Base-by-base conservation (phyloP, 2,329 filamentous ascomycete species). In the Lasiodiplodia sp. region DNA sequence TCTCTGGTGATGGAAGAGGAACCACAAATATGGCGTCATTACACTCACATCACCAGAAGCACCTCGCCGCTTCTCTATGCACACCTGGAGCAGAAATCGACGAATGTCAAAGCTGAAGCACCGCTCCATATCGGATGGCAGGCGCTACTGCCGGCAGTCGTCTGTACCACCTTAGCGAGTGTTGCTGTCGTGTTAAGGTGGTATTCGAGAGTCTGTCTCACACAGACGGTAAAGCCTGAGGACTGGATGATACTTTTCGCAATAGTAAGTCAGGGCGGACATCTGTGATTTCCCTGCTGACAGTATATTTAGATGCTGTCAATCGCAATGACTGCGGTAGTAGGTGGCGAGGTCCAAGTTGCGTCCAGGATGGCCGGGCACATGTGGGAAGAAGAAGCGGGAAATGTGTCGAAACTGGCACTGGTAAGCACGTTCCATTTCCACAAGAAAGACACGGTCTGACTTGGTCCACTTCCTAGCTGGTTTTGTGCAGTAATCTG, bases 401-500 rank as follows among this genome's bases (percentile, higher is more conserved):
- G 55, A 14, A 47, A 67, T 8, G 57, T 65, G 56, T 28, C 40
- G 10, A 47, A 37, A 23, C 68, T 66, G 21, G 53, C 53, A 68
- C 69, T 72, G 65, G 70, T 71, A 40, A n/a, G 44, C 4, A n/a
- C 8, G 4, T 16, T 51, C 28, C n/a, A 38, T 5, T 3, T 0
- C 11, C 4, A 11, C 10, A 34, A 23, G 51, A 2, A 53, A 31
- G 2, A 14, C 31, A 18, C 11, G 5, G 21, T 51, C 51, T 66
- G 18, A 66, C 37, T 3, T 6, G 2, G 7, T 2, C 4, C 49
- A 40, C n/a, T 47, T n/a, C 10, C 18, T 31, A 79, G 77, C 73
- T 79, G 62, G 68, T 78, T 21, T 75, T 77, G 63, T 71, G 73
- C 10, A 74, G 76, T 51, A 75, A 73, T 18, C 71, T 77, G 31